These are phyloP conservation scores for Lactarius hatsudake DNA, from an alignment of 768 basidiomycete genomes.

Conservation along the genomic window DNA sequence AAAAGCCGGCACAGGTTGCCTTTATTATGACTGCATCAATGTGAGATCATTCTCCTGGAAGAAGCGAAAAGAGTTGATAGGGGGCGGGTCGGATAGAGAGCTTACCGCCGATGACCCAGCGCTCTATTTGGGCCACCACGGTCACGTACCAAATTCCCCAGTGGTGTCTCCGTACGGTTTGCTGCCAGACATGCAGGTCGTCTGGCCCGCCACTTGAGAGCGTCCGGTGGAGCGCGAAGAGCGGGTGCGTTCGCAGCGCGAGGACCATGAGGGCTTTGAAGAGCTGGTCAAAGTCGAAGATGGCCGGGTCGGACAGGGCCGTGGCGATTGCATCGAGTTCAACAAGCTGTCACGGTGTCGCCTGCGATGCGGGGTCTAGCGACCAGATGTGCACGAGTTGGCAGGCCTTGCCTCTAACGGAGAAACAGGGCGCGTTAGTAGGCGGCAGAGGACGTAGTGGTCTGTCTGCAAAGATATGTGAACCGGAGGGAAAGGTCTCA, in stretches of 20 bases:
- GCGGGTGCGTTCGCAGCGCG: slow-evolving; percentile 39
- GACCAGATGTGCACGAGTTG: background rate
- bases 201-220: slow-evolving; percentile 62
- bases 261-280: slow-evolving; percentile 36
- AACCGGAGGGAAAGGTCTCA: too few relatives aligned
- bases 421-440: slow-evolving; percentile 50
- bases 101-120: slow-evolving; percentile 83
- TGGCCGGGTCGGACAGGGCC: slow-evolving; percentile 58
- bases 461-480: too few relatives aligned
- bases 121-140: slow-evolving; percentile 62
- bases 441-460: slow-evolving; percentile 26
- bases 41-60: too few relatives aligned
- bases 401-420: slow-evolving; percentile 19
- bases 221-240: slow-evolving; percentile 69
- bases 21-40: too few relatives aligned
- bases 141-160: slow-evolving; percentile 50
- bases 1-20: too few relatives aligned
- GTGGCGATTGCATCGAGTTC: slow-evolving; percentile 55
- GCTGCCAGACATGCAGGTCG: slow-evolving; percentile 40
- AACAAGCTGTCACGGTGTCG: background rate
- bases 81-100: slow-evolving; percentile 13
- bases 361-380: background rate
- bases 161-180: slow-evolving; percentile 51
- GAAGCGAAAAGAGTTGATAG: too few relatives aligned
- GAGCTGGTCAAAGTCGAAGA: slow-evolving; percentile 62